Evolutionary conservation across 192 early-diverging fungal species (phyloP).

Genomic region (Dissophora ornata): DNA sequence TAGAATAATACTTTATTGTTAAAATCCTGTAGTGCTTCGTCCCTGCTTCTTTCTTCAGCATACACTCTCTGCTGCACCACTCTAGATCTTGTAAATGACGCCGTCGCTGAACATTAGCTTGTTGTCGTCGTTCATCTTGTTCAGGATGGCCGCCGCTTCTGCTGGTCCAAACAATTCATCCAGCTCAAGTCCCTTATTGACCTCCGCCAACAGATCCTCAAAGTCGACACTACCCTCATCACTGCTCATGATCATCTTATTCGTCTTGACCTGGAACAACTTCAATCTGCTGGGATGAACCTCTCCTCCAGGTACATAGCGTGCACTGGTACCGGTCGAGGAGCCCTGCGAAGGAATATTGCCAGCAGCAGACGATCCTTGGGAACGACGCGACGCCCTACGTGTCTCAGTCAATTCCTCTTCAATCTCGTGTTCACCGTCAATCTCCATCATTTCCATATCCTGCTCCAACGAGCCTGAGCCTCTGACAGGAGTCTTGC

Average conservation of each 20-base stretch:
- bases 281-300: slow-evolving; percentile 38
- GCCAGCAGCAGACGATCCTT: slow-evolving; percentile 7
- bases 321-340: slow-evolving; percentile 7
- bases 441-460: slow-evolving; percentile 54
- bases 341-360: slow-evolving; percentile 36
- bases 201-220: slow-evolving; percentile 62
- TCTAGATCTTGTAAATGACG: slow-evolving; percentile 74
- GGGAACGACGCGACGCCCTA: slow-evolving; percentile 24
- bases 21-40: neutral
- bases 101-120: slow-evolving; percentile 79
- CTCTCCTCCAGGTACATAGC: slow-evolving; percentile 40
- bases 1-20: neutral
- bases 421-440: slow-evolving; percentile 32
- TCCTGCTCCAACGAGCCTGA: slow-evolving; percentile 3
- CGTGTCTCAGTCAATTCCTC: slow-evolving; percentile 38
- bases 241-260: slow-evolving; percentile 33
- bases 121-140: slow-evolving; percentile 71
- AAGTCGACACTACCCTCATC: slow-evolving; percentile 67
- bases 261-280: slow-evolving; percentile 27
- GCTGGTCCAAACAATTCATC: slow-evolving; percentile 59
- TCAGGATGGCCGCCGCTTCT: slow-evolving; percentile 71
- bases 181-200: slow-evolving; percentile 62
- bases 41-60: neutral
- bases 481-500: slow-evolving; percentile 25
- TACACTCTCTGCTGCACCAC: neutral